Base-by-base conservation (phyloP, 2,329 filamentous ascomycete genomes). In the Periconia sp. region DNA sequence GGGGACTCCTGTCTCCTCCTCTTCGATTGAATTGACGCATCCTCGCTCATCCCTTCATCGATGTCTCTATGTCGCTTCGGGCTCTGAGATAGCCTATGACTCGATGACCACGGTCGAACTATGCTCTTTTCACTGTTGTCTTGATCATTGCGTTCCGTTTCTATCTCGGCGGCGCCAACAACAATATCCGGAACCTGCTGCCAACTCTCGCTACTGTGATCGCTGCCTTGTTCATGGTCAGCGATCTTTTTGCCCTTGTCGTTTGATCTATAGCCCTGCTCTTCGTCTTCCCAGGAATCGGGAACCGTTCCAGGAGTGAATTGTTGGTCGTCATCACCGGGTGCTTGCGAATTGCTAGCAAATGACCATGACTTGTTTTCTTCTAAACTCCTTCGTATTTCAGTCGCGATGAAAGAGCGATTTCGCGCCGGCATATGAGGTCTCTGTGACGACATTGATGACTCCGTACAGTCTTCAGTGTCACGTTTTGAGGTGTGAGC, bases 371-470 rank as follows among this genome's bases (percentile, higher is more conserved):
- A 46, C 19, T 54, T 54, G 26, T 50, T 51, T 56, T 79, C 77
- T 59, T 78, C 77, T 7, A 79, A 54, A 17, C 66, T 61, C 8
- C 76, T 70, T 36, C 71, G 73, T 29, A 80, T 76, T 36, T 74
- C 71, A 3, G 73, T 73, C 3, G 76, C 77, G 44, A 73, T 65
- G 23, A 70, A 78, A 3, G 73, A 72, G 12, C 63, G 66, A 37
- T 75, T 72, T 44, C 76, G 65, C 12, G 65, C 56, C 18, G 75
- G 75, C 71, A 79, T 74, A n/a, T 63, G 66, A 10, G 77, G 77
- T 56, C 76, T 56, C 16, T 59, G 59, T 4, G 37, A 53, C 22
- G 56, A 48, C 8, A 33, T 44, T 16, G 53, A 43, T 3, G 51
- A 47, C 19, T 51, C 54, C 6, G 43, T 31, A 16, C 38, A 6